A percentile compares a stretch with the other conserved stretches of the same genome.
phyloP scores from a whole-genome alignment of 2,329 filamentous ascomycete genomes.

The Colletotrichum shisoi region DNA sequence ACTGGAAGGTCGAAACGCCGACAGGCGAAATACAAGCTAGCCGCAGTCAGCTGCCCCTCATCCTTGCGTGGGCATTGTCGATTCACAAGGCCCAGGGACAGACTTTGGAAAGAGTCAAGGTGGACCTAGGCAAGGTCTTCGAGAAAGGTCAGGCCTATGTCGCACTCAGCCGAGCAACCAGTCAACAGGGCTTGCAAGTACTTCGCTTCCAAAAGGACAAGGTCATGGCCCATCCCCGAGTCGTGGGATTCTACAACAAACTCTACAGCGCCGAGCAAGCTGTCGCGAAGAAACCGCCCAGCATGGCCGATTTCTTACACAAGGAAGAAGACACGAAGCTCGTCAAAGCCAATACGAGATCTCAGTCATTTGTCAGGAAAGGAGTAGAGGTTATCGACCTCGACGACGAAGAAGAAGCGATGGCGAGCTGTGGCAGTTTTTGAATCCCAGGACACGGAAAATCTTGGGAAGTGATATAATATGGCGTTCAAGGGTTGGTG shows the following conservation, averaged over 20 bases:
- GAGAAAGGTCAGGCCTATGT: slow-evolving; percentile 99
- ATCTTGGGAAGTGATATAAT: slow-evolving; percentile 13
- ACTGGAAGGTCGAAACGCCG: slow-evolving; percentile 97
- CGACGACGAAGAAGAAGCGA: slow-evolving; percentile 61
- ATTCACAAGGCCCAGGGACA: slow-evolving; percentile 99
- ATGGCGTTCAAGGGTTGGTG: slow-evolving; percentile 20
- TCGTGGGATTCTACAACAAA: slow-evolving; percentile 84
- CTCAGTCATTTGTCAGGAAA: slow-evolving; percentile 39
- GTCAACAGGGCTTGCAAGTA: slow-evolving; percentile 86
- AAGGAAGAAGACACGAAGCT: slow-evolving; percentile 38
- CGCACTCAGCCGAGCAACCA: slow-evolving; percentile 89
- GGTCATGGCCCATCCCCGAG: slow-evolving; percentile 91
- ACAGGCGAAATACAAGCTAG: slow-evolving; percentile 93
- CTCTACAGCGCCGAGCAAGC: slow-evolving; percentile 75
- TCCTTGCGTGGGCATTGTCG: slow-evolving; percentile 94
- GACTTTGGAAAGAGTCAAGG: slow-evolving; percentile 90
- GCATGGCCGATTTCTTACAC: slow-evolving; percentile 53
- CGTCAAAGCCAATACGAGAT: slow-evolving; percentile 42
- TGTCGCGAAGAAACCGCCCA: slow-evolving; percentile 45
- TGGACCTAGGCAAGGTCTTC: slow-evolving; percentile 90
- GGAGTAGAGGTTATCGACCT: slow-evolving; percentile 45
- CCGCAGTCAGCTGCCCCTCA: slow-evolving; percentile 82
- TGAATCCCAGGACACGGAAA: neutral
- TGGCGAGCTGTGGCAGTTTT: slow-evolving; percentile 57
- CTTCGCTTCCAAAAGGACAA: slow-evolving; percentile 86